Conservation (phyloP, 306 rosid species). For the Dryas octopetala region DNA sequence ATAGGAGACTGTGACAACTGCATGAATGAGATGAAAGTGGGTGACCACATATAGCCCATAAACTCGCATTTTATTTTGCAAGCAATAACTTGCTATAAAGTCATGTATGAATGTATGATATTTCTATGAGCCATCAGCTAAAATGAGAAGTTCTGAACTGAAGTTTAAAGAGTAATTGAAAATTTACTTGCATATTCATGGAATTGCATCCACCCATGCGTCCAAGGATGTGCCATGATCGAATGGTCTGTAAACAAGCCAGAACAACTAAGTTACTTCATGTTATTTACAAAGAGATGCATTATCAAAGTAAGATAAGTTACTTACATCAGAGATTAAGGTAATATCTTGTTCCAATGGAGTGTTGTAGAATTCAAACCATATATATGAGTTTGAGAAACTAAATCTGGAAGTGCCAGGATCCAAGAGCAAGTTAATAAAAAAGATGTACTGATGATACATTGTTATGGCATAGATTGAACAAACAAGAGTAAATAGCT, state of each 20-base stretch:
- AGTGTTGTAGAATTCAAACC: constrained; percentile 84
- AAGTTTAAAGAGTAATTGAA: neutral
- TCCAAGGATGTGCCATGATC: constrained; percentile 88
- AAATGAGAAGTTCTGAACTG: neutral
- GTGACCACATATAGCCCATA: constrained; percentile 14
- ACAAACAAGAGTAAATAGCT: neutral
- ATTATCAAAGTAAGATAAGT: neutral
- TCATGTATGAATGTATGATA: neutral
- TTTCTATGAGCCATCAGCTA: neutral
- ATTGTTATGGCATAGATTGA: neutral
- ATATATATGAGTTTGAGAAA: constrained; percentile 80
- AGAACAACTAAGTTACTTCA: constrained; percentile 28
- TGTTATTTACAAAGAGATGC: neutral
- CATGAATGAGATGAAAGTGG: constrained; percentile 16
- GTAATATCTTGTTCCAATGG: constrained; percentile 73
- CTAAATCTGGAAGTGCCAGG: constrained; percentile 58
- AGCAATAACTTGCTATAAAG: constrained; percentile 5
- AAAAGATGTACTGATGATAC: neutral
- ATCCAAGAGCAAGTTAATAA: neutral
- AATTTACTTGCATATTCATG: constrained; percentile 87
- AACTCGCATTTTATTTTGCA: neutral
- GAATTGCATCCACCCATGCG: constrained; percentile 96
- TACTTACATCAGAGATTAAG: constrained; percentile 79
- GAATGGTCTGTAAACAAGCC: constrained; percentile 50
- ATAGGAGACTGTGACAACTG: constrained; percentile 78